Conservation (phyloP, 164 flowering plant species). For the Vitis riparia region DNA sequence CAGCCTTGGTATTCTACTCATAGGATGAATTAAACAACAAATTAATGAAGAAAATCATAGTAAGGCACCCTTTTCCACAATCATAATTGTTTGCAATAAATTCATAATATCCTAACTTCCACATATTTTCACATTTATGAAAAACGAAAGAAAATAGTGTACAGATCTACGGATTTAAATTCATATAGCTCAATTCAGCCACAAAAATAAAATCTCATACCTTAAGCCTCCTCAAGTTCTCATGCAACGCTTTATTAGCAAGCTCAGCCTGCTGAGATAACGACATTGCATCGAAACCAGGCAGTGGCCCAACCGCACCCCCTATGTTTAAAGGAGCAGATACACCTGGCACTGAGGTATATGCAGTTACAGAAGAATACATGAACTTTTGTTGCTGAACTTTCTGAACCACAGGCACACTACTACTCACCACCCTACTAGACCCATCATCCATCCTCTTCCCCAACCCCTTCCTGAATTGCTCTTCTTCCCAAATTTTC, state of each 20-base stretch:
- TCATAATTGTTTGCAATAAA: no score
- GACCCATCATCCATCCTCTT: conserved; percentile 78
- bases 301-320: conserved; percentile 42
- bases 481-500: conserved; percentile 96
- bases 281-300: conserved; percentile 52
- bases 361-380: conserved; percentile 27
- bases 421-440: conserved; percentile 29
- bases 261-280: conserved; percentile 75
- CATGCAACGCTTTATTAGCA: conserved; percentile 66
- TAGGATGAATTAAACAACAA: no score
- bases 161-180: not conserved
- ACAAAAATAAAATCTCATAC: conserved; percentile 30
- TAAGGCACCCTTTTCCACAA: no score
- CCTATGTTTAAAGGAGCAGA: conserved; percentile 38
- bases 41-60: no score
- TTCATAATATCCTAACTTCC: not conserved
- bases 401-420: conserved; percentile 27
- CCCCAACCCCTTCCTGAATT: conserved; percentile 85
- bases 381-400: conserved; percentile 30
- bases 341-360: conserved; percentile 15
- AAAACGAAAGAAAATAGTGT: not conserved
- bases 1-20: no score
- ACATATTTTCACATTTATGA: not conserved
- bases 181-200: not conserved
- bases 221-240: conserved; percentile 58